These are phyloP conservation scores for Trypanosoma congolense DNA, from an alignment of 208 protist genomes.

Conservation along the genomic window DNA sequence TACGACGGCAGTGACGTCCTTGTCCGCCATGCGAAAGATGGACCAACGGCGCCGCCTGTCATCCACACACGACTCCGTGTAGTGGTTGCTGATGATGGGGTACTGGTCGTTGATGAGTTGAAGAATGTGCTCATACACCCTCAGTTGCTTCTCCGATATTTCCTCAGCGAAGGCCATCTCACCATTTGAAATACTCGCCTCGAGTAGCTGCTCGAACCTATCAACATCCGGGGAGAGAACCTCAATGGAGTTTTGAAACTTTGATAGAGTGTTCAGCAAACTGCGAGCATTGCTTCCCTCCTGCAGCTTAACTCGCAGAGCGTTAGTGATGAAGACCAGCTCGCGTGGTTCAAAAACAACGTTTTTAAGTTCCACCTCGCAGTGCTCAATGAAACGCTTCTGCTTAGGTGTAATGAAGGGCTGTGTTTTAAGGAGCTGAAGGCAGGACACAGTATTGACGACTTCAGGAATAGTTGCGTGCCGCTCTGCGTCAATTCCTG, in stretches of 20 bases:
- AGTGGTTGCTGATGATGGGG: conserved; percentile 78
- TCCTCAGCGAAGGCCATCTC: conserved; percentile 88
- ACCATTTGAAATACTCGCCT: conserved; percentile 82
- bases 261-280: conserved; percentile 71
- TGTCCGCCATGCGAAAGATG: conserved; percentile 88
- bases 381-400: conserved; percentile 75
- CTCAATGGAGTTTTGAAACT: conserved; percentile 81
- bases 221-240: conserved; percentile 82
- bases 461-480: conserved; percentile 64
- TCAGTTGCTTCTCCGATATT: conserved; percentile 77
- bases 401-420: conserved; percentile 84
- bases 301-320: conserved; percentile 75
- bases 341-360: conserved; percentile 79
- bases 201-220: conserved; percentile 85
- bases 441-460: conserved; percentile 64
- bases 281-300: conserved; percentile 77
- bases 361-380: conserved; percentile 59
- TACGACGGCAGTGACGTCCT: conserved; percentile 85
- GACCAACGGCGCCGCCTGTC: conserved; percentile 84
- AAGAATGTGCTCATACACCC: conserved; percentile 84
- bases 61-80: conserved; percentile 64
- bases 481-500: conserved; percentile 17
- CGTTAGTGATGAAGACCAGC: conserved; percentile 76
- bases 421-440: conserved; percentile 74
- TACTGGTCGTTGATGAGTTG: conserved; percentile 86